These are phyloP conservation scores for Saturnispora hagleri DNA, from an alignment of 805 yeast genomes.

Conservation along the genomic window DNA sequence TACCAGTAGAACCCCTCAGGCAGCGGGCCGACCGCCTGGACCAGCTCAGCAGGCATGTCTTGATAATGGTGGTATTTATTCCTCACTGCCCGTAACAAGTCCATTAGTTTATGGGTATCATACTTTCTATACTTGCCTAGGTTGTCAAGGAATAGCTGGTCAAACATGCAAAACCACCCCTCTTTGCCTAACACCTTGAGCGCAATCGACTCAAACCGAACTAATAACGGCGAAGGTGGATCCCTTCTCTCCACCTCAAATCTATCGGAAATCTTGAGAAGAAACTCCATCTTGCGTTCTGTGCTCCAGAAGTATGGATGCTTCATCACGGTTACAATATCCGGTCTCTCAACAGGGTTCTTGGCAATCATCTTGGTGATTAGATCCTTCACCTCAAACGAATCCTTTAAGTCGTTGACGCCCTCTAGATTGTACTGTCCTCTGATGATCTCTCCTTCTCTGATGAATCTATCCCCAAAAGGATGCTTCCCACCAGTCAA, in stretches of 20 bases:
- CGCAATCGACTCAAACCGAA: constrained; percentile 63
- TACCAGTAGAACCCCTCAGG: constrained; percentile 81
- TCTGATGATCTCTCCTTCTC: constrained; percentile 83
- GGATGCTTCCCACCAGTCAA: constrained; percentile 83
- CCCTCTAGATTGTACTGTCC: constrained; percentile 45
- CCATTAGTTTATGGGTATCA: constrained; percentile 69
- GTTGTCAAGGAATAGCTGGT: constrained; percentile 64
- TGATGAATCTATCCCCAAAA: constrained; percentile 80
- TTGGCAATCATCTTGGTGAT: constrained; percentile 60
- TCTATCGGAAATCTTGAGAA: constrained; percentile 82
- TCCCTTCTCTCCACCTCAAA: constrained; percentile 87
- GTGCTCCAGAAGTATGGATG: constrained; percentile 88
- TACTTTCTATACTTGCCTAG: constrained; percentile 89
- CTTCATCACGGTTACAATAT: constrained; percentile 52
- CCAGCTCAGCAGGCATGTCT: constrained; percentile 68
- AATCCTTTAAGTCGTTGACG: constrained; percentile 37
- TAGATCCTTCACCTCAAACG: constrained; percentile 62
- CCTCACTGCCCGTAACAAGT: constrained; percentile 77
- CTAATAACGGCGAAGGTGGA: constrained; percentile 47
- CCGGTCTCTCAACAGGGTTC: constrained; percentile 65
- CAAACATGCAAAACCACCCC: constrained; percentile 76
- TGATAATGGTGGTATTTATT: constrained; percentile 93
- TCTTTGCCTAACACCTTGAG: constrained; percentile 43
- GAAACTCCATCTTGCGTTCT: constrained; percentile 69
- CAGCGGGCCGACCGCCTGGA: constrained; percentile 59